Evolutionary conservation across 306 rosid genomes (phyloP).

Genomic region (Cucurbita maxima): DNA sequence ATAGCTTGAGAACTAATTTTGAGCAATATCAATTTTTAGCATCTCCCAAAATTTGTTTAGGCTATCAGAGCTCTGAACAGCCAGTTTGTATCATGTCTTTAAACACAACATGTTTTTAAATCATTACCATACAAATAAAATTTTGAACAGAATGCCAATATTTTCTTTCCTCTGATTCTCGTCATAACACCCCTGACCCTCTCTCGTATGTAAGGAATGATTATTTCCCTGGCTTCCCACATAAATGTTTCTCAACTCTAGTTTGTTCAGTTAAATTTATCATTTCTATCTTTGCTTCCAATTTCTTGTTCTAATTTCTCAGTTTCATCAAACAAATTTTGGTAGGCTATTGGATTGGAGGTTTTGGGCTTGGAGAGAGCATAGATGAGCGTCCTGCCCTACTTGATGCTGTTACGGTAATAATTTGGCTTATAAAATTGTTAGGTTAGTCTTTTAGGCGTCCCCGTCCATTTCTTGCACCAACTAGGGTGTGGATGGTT

Average conservation of each 20-base stretch:
- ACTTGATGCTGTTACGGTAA: slow-evolving; percentile 50
- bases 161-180: not conserved
- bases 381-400: slow-evolving; percentile 70
- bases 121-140: not conserved
- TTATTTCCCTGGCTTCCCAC: not conserved
- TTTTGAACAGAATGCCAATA: not conserved
- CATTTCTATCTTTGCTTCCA: not conserved
- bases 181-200: not conserved
- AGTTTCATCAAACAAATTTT: slow-evolving; percentile 5
- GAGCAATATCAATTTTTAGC: not conserved
- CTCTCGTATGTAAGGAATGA: not conserved
- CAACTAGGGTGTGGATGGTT: not conserved
- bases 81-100: not conserved
- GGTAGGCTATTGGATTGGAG: slow-evolving; percentile 87
- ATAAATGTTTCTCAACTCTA: not conserved
- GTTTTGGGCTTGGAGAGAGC: slow-evolving; percentile 90
- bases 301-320: not conserved
- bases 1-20: not conserved
- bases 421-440: slow-evolving; percentile 9
- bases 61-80: not conserved
- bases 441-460: not conserved
- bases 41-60: not conserved
- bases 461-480: not conserved
- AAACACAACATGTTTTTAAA: not conserved
- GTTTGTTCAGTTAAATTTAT: not conserved